Evolutionary conservation across 2,329 filamentous ascomycete species (phyloP).

Genomic region (Microdochium bolleyi): DNA sequence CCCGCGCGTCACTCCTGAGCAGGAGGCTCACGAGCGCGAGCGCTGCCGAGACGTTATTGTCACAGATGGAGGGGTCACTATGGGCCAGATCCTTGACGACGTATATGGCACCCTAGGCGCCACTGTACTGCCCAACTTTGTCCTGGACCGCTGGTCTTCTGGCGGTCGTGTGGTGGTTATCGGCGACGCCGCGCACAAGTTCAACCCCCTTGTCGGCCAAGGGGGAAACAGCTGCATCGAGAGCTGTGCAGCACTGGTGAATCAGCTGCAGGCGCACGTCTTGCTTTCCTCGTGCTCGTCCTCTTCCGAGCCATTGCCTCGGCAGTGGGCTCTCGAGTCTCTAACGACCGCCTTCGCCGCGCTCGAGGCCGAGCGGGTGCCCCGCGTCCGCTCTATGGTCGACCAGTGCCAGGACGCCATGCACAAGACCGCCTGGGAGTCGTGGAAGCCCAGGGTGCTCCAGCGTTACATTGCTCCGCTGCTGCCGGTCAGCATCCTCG

Average conservation of each 20-base stretch:
- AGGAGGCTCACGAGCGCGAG: not conserved
- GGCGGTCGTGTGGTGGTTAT: constrained; percentile 21
- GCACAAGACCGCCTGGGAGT: not conserved
- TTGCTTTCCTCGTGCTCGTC: not conserved
- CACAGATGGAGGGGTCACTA: not conserved
- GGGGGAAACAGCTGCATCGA: constrained; percentile 27
- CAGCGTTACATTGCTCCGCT: not conserved
- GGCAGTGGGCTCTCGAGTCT: not conserved
- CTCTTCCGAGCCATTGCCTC: not conserved
- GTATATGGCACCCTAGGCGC: constrained; percentile 16
- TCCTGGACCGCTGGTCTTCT: constrained; percentile 17
- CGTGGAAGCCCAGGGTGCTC: not conserved
- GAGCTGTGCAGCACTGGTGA: constrained; percentile 17
- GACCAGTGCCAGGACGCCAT: not conserved
- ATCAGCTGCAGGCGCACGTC: constrained; percentile 9
- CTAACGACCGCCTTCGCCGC: not conserved
- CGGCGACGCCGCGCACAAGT: constrained; percentile 28
- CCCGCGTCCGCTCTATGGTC: not conserved
- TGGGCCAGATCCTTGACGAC: constrained; percentile 14
- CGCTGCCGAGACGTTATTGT: not conserved
- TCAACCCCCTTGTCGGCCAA: constrained; percentile 23
- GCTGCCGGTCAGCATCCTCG: not conserved
- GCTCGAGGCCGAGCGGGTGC: not conserved
- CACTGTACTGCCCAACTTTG: constrained; percentile 13
- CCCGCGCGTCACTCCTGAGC: not conserved